These are phyloP conservation scores for Kuraishia ogatae DNA, from an alignment of 805 yeast genomes.

Conservation along the genomic window DNA sequence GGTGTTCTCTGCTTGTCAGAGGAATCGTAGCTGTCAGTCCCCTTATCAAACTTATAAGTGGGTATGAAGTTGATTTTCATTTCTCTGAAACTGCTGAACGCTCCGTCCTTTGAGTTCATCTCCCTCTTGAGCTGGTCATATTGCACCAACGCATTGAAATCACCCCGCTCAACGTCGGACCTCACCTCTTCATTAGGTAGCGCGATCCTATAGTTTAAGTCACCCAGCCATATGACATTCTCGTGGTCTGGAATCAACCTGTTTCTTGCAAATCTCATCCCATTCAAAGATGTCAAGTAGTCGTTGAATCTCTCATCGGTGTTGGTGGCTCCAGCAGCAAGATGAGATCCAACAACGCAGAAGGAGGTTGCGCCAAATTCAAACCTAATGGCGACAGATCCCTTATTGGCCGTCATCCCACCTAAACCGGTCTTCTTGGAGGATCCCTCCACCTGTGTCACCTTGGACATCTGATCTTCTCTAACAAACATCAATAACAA, in stretches of 20 bases:
- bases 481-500: conserved; percentile 57
- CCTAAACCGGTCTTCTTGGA: conserved; percentile 91
- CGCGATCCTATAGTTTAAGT: conserved; percentile 75
- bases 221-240: conserved; percentile 85
- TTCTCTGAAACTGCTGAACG: conserved; percentile 79
- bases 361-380: conserved; percentile 47
- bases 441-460: conserved; percentile 90
- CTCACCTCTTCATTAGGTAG: conserved; percentile 67
- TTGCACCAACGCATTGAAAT: conserved; percentile 47
- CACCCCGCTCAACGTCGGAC: conserved; percentile 25
- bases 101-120: conserved; percentile 48
- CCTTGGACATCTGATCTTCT: conserved; percentile 31
- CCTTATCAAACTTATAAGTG: conserved; percentile 90
- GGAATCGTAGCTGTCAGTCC: conserved; percentile 74
- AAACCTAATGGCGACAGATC: conserved; percentile 50
- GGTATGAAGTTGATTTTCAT: conserved; percentile 77
- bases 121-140: conserved; percentile 75
- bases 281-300: conserved; percentile 68
- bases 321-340: conserved; percentile 88
- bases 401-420: conserved; percentile 69
- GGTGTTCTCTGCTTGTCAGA: conserved; percentile 91
- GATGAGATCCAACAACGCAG: conserved; percentile 78
- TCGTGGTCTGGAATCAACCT: conserved; percentile 69
- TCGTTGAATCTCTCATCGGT: conserved; percentile 81
- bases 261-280: conserved; percentile 53